Conservation (phyloP, 345 rosid species). For the Sonneratia caseolaris region DNA sequence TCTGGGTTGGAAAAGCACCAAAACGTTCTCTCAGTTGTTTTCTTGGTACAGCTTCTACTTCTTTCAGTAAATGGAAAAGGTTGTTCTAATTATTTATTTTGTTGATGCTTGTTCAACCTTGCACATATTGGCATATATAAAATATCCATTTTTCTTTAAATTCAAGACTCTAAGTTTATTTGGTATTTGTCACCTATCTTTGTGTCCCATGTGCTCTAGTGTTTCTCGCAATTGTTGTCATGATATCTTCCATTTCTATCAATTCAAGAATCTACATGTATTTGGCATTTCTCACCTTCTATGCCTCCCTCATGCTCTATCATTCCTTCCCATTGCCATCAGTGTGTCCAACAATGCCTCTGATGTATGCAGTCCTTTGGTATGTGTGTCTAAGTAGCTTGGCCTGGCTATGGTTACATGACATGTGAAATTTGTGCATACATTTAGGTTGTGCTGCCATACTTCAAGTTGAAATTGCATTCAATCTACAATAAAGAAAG, state of each 20-base stretch:
- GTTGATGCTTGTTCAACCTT: neutral
- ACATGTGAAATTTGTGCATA: slow-evolving; percentile 12
- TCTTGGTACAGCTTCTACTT: slow-evolving; percentile 46
- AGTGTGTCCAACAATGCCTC: neutral
- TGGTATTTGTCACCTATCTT: neutral
- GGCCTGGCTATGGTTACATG: slow-evolving; percentile 1
- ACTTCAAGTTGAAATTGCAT: slow-evolving; percentile 80
- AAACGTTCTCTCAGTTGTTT: slow-evolving; percentile 77
- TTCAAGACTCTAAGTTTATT: neutral
- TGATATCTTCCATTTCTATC: neutral
- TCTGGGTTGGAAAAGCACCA: slow-evolving; percentile 76
- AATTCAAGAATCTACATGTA: neutral
- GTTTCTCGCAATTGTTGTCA: neutral
- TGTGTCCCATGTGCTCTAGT: neutral
- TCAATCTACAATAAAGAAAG: slow-evolving; percentile 84
- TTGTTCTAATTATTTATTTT: neutral
- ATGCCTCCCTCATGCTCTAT: neutral
- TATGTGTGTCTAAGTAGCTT: slow-evolving; percentile 3
- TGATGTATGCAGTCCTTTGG: neutral
- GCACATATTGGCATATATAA: neutral
- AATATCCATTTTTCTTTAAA: neutral
- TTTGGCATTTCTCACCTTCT: neutral
- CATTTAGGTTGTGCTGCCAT: slow-evolving; percentile 83
- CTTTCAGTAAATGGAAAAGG: slow-evolving; percentile 3
- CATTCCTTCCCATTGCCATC: neutral